Evolutionary conservation across 176 grass and related monocot genomes (phyloP).

Genomic region (Melocanna baccifera): DNA sequence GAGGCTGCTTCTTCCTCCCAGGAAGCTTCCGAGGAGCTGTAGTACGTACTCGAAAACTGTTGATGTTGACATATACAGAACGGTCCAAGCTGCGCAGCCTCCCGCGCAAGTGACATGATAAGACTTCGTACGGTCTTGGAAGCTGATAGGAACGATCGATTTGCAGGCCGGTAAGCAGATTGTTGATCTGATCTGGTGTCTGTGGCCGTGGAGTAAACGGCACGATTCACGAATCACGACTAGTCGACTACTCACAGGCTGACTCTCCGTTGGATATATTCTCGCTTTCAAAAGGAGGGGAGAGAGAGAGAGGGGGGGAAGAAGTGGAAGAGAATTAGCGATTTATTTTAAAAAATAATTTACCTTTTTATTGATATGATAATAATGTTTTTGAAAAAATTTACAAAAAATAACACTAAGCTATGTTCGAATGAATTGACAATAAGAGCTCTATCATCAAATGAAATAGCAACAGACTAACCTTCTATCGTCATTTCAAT

Average conservation of each 20-base stretch:
- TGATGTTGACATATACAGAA: neutral
- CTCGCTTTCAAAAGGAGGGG: neutral
- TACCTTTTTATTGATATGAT: no score
- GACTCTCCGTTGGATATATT: neutral
- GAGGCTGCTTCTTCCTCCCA: neutral
- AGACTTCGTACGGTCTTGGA: neutral
- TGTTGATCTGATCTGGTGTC: neutral
- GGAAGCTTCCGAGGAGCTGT: constrained; percentile 12
- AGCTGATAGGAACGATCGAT: neutral
- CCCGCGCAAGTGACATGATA: neutral
- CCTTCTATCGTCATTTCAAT: no score
- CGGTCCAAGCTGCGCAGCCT: neutral
- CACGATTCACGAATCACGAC: neutral
- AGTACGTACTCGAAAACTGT: neutral
- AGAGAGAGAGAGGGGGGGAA: no score
- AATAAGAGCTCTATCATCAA: no score
- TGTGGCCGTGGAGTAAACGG: neutral
- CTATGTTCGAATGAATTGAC: no score
- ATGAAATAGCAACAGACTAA: no score
- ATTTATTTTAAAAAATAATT: no score
- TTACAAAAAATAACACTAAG: no score
- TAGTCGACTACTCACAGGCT: neutral
- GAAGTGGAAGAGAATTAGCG: neutral
- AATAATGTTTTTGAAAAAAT: no score
- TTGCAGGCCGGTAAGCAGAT: neutral